Evolutionary conservation across 345 rosid species (phyloP).

Genomic region (Hypericum androsaemum): DNA sequence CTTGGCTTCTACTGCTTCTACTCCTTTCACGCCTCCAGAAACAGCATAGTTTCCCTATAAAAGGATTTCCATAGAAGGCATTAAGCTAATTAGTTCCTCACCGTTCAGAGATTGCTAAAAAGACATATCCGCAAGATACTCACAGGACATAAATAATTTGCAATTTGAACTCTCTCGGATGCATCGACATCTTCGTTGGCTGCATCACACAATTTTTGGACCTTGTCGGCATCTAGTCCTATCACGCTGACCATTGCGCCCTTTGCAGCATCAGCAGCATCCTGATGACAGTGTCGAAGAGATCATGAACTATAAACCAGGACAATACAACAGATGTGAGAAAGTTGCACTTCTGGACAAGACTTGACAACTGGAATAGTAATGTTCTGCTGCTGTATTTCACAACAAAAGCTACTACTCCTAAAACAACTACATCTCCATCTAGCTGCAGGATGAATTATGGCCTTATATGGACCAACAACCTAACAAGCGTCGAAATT

Average conservation of each 20-base stretch:
- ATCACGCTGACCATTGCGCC: constrained; percentile 95
- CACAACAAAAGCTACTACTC: too few species aligned
- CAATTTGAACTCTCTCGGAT: constrained; percentile 80
- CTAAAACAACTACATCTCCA: too few species aligned
- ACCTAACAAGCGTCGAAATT: constrained; percentile 4
- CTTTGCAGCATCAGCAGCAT: constrained; percentile 91
- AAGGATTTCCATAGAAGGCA: constrained; percentile 4
- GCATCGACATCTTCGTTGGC: constrained; percentile 86
- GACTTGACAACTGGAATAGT: too few species aligned
- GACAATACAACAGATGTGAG: neutral
- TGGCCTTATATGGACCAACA: neutral
- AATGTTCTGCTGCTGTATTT: too few species aligned
- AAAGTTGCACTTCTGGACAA: too few species aligned
- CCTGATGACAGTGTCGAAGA: constrained; percentile 34
- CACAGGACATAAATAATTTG: constrained; percentile 82
- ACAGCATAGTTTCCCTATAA: constrained; percentile 90
- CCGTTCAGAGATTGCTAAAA: too few species aligned
- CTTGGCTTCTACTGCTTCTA: constrained; percentile 84
- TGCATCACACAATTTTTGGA: constrained; percentile 79
- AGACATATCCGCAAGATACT: constrained; percentile 13
- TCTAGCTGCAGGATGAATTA: too few species aligned
- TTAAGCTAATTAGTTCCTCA: too few species aligned
- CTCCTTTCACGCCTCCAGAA: constrained; percentile 88
- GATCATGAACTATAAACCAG: neutral
- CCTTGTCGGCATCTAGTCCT: constrained; percentile 80